Conservation (phyloP, 371 early-diverging fungal species). For the Massospora cicadina region DNA sequence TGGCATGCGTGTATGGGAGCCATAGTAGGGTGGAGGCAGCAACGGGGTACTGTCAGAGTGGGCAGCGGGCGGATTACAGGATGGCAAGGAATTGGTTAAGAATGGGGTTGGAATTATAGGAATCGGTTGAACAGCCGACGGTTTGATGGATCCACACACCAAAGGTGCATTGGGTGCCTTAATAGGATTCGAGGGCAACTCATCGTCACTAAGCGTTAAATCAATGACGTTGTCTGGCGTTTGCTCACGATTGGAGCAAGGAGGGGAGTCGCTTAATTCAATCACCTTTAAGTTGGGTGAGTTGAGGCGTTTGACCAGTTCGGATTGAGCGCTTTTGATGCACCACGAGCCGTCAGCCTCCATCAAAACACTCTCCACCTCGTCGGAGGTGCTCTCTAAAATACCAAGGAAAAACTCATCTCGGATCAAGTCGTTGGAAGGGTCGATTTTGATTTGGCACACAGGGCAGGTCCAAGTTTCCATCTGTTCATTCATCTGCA, state of each 20-base stretch:
- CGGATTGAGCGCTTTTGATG: not conserved
- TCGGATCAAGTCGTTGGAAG: not conserved
- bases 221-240: not conserved
- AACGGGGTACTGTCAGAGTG: not conserved
- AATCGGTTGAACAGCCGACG: not conserved
- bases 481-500: constrained; percentile 5
- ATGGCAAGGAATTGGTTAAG: not conserved
- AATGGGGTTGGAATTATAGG: not conserved
- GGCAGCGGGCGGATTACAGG: not conserved
- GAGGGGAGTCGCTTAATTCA: not conserved
- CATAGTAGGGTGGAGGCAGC: not conserved
- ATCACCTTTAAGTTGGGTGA: not conserved
- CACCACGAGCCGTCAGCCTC: constrained; percentile 1
- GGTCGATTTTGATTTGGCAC: constrained; percentile 1
- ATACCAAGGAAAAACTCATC: constrained; percentile 4
- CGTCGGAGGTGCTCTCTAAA: not conserved
- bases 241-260: not conserved
- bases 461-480: constrained; percentile 8
- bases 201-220: not conserved
- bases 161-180: not conserved
- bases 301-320: not conserved
- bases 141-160: not conserved
- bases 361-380: not conserved
- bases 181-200: not conserved
- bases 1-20: not conserved